Evolutionary conservation across 2,329 filamentous ascomycete genomes (phyloP), one percentile per base, ranked within the genome.

Genomic region (Chaetomiaceae sp.): DNA sequence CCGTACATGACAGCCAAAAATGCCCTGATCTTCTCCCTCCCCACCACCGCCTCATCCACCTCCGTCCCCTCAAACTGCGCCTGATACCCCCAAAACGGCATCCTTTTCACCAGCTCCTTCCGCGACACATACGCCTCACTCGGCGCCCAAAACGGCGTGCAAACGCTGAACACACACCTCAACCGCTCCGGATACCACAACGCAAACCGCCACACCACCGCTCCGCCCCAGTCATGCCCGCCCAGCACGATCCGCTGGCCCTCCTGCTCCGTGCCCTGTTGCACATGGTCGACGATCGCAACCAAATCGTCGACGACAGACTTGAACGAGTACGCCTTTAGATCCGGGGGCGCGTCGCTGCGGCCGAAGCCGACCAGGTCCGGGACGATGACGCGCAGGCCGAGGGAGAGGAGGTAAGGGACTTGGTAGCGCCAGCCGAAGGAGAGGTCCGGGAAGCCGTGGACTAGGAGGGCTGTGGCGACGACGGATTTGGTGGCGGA

Each of bases 171-270:
- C 53, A 96, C 76, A 61, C 85, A 84, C 27, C 78, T 78, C 57
- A 95, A 75, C 15, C 94, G 74, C 34, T 84, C 72, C 0, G 90
- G 90, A 61, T 90, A 76, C 78, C 83, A 89, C 56, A 87, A 78
- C 11, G 87, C 83, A 47, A 87, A 72, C 47, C 89, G 82, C 78
- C 89, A 95, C 48, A 87, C 86, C 25, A 91, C 75, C 3, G 79
- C 77, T 63, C 89, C 91, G 68, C 92, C 92, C 89, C 92, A 96
- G 71, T 97, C 92, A 72, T 96, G 92, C 7, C 91, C 92, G 45
- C 91, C 90, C 14, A 96, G 79, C 53, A 96, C 85, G 64, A 96
- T 86, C 52, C 72, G 72, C 49, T 53, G 46, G 25, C 5, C 33
- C 12, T 11, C 29, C 7, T 39, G 43, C 4, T 3, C 25, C 15